Base-by-base conservation (phyloP, 2,329 filamentous ascomycete species). In the Fusarium napiforme region DNA sequence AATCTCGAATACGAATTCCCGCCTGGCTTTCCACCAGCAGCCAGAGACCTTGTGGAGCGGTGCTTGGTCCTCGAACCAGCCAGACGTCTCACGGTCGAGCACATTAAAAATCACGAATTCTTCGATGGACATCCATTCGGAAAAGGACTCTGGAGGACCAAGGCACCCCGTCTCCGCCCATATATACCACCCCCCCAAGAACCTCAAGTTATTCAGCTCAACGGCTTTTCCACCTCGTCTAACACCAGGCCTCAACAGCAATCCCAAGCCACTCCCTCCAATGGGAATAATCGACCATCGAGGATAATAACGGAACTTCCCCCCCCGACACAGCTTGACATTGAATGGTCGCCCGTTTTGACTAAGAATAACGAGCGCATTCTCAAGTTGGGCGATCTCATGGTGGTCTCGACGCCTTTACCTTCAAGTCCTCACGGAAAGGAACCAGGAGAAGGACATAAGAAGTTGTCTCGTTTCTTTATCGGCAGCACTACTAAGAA, bases 301-400 rank as follows among this genome's bases (percentile, higher is more conserved):
- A 88, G 95, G 69, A 91, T 98, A 68, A 97, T 99, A 69, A 98
- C 96, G 2, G 96, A 99, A 81, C 87, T 99, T 15, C 95, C 96
- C 21, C 96, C 96, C n/a, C 96, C 96, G 2, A 97, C 93, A 57
- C 96, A 98, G 81, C 86, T 99, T 32, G 96, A 99, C 79, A 97
- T 99, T 64, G 96, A 99, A 83, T 99, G 96, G 96, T 98, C 96
- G 2, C 96, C 96, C 2, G 95, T 99, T 9, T 85, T 99, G 62
- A 98, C 93, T 15, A 91, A 92, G 78, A 92, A 91, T 67, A 98
- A 98, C 79, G 96, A 99, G 82, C 90, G 96, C 40, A 99, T 99
- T 75, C 83, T 99, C 71, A 98, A 97, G 81, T 86, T 99, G 28
- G 96, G 96, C 5, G 97, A 99, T 78, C 85, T 98, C 72, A 89